These are phyloP conservation scores for Aspergillus sp. DNA, from an alignment of 2,329 filamentous ascomycete genomes.

Conservation along the genomic window DNA sequence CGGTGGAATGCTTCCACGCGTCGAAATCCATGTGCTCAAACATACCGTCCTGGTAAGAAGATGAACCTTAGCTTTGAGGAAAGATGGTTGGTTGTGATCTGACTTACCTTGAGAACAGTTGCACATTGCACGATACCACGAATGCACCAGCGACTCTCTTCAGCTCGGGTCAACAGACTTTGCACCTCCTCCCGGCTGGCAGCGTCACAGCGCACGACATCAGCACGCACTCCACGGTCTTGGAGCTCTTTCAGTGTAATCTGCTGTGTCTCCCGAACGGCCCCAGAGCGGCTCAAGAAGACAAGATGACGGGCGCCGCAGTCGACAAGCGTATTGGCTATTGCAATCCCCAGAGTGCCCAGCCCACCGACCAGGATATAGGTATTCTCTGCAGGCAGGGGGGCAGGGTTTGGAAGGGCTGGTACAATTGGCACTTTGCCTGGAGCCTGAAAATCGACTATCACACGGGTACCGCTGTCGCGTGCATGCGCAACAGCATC, in stretches of 20 bases:
- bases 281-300: constrained; percentile 25
- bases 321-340: constrained; percentile 21
- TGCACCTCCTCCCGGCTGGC: constrained; percentile 18
- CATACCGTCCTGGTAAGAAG: constrained; percentile 21
- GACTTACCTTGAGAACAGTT: constrained; percentile 21
- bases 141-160: constrained; percentile 17
- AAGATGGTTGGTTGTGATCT: too few relatives aligned
- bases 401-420: neutral
- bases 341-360: constrained; percentile 24
- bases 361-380: constrained; percentile 27
- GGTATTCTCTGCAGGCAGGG: constrained; percentile 2
- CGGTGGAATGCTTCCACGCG: neutral
- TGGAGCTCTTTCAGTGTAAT: constrained; percentile 16
- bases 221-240: constrained; percentile 15
- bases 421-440: neutral
- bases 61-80: neutral
- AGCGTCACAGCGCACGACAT: constrained; percentile 22
- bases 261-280: constrained; percentile 13
- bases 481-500: neutral
- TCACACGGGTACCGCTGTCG: neutral
- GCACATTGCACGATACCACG: constrained; percentile 24
- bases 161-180: constrained; percentile 14
- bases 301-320: constrained; percentile 25
- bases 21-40: constrained; percentile 24
- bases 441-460: neutral